These are phyloP conservation scores for Linanthus parryae DNA, from an alignment of 148 eudicot species.

Conservation along the genomic window DNA sequence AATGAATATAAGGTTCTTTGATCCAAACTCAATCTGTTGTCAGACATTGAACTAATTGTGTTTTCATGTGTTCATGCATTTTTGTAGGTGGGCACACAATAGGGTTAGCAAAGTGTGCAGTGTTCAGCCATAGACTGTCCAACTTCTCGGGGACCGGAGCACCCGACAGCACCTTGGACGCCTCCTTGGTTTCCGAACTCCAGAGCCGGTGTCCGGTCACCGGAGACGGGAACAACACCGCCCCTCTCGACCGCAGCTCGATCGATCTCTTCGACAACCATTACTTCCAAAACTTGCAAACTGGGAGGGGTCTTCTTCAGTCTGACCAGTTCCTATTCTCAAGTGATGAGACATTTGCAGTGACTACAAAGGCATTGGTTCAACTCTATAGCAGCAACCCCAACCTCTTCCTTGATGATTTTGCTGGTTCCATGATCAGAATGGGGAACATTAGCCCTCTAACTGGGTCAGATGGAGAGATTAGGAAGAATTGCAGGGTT, in stretches of 20 bases:
- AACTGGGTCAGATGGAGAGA: conserved; percentile 59
- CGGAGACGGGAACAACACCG: conserved; percentile 59
- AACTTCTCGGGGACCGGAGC: conserved; percentile 58
- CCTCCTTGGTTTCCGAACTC: conserved; percentile 35
- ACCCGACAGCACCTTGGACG: conserved; percentile 48
- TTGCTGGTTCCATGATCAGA: conserved; percentile 57
- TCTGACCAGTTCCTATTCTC: conserved; percentile 66
- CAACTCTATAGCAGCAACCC: conserved; percentile 19
- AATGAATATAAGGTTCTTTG: no score
- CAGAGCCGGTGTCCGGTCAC: conserved; percentile 44
- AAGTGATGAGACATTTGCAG: conserved; percentile 24
- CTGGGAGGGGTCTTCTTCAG: conserved; percentile 47
- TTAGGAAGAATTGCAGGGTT: conserved; percentile 57
- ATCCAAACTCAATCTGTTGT: no score
- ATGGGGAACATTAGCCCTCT: conserved; percentile 63
- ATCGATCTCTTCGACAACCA: conserved; percentile 66
- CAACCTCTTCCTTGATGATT: conserved; percentile 18
- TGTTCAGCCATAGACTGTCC: conserved; percentile 43
- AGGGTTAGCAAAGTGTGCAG: conserved; percentile 54
- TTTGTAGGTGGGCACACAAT: conserved; percentile 42
- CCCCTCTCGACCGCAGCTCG: conserved; percentile 60
- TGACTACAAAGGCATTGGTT: conserved; percentile 44
- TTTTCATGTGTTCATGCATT: neutral
- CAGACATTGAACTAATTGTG: no score
- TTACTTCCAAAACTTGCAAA: conserved; percentile 57